Percentiles rank a stretch among this genome's conserved stretches.
These are phyloP conservation scores for Craspedostauros australis DNA, from an alignment of 108 stramenopile genomes.

Conservation along the genomic window DNA sequence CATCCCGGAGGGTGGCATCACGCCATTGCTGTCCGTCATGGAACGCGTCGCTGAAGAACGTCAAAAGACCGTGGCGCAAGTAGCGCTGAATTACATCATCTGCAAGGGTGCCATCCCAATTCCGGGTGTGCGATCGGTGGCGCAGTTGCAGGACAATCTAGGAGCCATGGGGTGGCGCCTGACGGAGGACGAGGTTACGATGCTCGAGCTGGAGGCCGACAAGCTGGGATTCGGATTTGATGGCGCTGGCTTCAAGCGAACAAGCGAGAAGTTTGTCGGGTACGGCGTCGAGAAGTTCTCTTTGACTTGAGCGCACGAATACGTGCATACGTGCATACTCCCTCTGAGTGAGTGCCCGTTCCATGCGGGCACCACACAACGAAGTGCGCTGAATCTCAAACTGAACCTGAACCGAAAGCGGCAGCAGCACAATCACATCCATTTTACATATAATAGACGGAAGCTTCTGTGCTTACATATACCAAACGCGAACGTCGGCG, in stretches of 20 bases:
- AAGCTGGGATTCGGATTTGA: constrained; percentile 49
- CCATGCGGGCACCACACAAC: too few species aligned
- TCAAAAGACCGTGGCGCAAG: constrained; percentile 53
- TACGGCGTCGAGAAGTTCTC: constrained; percentile 57
- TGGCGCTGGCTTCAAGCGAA: constrained; percentile 70
- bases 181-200: constrained; percentile 28
- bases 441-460: too few species aligned
- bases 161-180: constrained; percentile 64
- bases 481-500: too few species aligned
- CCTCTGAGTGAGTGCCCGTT: too few species aligned
- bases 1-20: constrained; percentile 34
- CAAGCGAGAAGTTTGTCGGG: constrained; percentile 64
- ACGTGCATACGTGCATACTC: too few species aligned
- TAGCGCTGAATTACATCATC: constrained; percentile 67
- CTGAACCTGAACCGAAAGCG: too few species aligned
- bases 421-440: too few species aligned
- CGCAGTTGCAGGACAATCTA: constrained; percentile 46
- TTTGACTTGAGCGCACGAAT: constrained; percentile 21
- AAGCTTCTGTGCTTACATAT: too few species aligned
- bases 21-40: constrained; percentile 37
- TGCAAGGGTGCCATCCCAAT: constrained; percentile 66
- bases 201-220: constrained; percentile 40
- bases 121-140: constrained; percentile 42
- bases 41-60: constrained; percentile 35
- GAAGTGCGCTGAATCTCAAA: too few species aligned